Conservation (phyloP, 2,329 filamentous ascomycete species). For the Aspergillus pseudoglaucus region DNA sequence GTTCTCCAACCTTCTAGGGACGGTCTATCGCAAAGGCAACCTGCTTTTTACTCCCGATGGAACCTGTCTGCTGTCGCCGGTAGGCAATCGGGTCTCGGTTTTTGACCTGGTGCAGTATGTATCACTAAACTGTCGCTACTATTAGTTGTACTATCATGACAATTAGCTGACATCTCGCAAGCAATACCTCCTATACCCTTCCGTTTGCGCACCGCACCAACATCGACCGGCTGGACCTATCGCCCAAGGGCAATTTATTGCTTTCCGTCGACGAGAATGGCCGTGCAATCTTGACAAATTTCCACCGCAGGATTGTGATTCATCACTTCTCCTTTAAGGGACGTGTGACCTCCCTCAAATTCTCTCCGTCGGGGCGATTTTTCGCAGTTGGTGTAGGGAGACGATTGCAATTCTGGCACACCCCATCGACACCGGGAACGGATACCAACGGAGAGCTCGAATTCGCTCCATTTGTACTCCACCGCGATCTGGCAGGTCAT, state of each 20-base stretch:
- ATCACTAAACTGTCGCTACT: background rate
- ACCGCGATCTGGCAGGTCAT: constrained; percentile 80
- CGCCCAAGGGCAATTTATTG: constrained; percentile 83
- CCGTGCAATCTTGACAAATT: constrained; percentile 85
- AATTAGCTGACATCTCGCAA: constrained; percentile 12
- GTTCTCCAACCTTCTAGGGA: constrained; percentile 98
- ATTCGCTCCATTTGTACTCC: constrained; percentile 87
- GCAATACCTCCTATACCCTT: constrained; percentile 49
- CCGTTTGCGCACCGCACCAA: constrained; percentile 83
- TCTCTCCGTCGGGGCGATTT: constrained; percentile 83
- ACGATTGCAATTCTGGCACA: constrained; percentile 91
- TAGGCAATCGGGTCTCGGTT: constrained; percentile 90
- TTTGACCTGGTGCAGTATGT: constrained; percentile 90
- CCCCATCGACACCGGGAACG: constrained; percentile 79
- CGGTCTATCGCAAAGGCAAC: constrained; percentile 97
- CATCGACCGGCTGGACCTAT: constrained; percentile 79
- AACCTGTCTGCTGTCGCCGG: constrained; percentile 88
- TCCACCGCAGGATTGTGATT: constrained; percentile 74
- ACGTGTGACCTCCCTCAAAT: constrained; percentile 75
- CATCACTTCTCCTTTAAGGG: constrained; percentile 94
- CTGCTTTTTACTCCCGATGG: constrained; percentile 95
- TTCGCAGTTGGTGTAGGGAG: constrained; percentile 86
- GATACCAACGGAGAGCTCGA: constrained; percentile 76
- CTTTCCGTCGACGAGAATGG: constrained; percentile 93
- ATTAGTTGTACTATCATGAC: background rate